Percentiles rank a stretch among this genome's conserved stretches.
These are phyloP conservation scores for Phlyctochytrium arcticum DNA, from an alignment of 192 early-diverging fungal genomes.

Conservation along the genomic window DNA sequence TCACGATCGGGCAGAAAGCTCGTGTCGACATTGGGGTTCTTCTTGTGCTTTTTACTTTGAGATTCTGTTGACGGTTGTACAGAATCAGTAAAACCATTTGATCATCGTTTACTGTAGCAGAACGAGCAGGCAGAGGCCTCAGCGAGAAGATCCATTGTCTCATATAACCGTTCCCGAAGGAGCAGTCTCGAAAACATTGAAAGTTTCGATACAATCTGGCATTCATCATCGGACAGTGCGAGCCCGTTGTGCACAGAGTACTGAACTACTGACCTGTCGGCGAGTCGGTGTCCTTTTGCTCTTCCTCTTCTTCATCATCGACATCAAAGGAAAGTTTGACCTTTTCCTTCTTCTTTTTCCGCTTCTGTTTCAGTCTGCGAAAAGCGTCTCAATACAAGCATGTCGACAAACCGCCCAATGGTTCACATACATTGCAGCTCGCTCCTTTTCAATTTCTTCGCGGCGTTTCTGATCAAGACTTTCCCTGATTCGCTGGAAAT, in stretches of 20 bases:
- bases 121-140: too few relatives aligned
- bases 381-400: too few relatives aligned
- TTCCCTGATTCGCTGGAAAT: slow-evolving; percentile 82
- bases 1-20: slow-evolving; percentile 88
- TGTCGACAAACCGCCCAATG: too few relatives aligned
- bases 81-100: too few relatives aligned
- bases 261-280: too few relatives aligned
- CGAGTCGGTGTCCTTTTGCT: not conserved
- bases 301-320: slow-evolving; percentile 36
- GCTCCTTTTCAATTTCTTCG: slow-evolving; percentile 66
- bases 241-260: not conserved
- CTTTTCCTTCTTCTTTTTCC: slow-evolving; percentile 57
- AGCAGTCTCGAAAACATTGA: not conserved
- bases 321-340: slow-evolving; percentile 74
- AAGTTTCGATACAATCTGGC: not conserved
- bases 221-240: slow-evolving; percentile 9
- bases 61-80: slow-evolving; percentile 30
- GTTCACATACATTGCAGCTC: slow-evolving; percentile 4
- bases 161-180: slow-evolving; percentile 11
- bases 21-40: slow-evolving; percentile 89
- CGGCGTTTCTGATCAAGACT: slow-evolving; percentile 62
- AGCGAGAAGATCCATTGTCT: slow-evolving; percentile 53
- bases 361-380: slow-evolving; percentile 55
- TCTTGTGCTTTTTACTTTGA: slow-evolving; percentile 49
- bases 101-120: too few relatives aligned